Conservation (phyloP, 345 rosid genomes). For the Noccaea bulbosa region DNA sequence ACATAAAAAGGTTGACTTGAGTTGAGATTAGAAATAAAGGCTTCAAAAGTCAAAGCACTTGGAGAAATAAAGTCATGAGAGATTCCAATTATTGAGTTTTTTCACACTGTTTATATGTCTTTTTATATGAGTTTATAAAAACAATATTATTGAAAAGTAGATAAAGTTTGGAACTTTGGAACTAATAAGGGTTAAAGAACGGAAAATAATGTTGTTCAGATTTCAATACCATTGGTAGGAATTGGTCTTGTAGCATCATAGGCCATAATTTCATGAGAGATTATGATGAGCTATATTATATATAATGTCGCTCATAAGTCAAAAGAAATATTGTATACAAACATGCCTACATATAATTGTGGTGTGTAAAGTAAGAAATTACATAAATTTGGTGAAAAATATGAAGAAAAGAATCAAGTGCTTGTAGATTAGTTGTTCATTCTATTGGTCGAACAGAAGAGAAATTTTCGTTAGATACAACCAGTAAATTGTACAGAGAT, state of each 20-base stretch:
- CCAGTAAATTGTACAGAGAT: no score
- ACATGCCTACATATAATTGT: no score
- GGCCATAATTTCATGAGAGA: background rate
- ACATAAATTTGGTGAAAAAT: no score
- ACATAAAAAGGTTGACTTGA: conserved; percentile 41
- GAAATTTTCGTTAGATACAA: no score
- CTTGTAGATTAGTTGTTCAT: no score
- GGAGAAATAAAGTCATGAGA: conserved; percentile 18
- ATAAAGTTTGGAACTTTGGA: conserved; percentile 19
- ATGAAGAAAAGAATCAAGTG: no score
- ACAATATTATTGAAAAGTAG: background rate
- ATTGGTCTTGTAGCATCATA: conserved; percentile 29
- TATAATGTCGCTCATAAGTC: no score
- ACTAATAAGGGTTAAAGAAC: conserved; percentile 20
- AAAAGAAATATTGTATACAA: no score
- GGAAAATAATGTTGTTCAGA: background rate
- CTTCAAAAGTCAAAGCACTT: conserved; percentile 44
- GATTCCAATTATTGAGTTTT: conserved; percentile 33
- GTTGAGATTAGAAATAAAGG: background rate
- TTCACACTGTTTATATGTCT: conserved; percentile 32
- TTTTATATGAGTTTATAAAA: background rate
- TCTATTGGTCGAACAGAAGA: no score
- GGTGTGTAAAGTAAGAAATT: no score
- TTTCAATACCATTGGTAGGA: conserved; percentile 30
- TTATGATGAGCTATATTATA: no score